Conservation (phyloP, 2,329 filamentous ascomycete species). For the Penicillium sclerotigenum region DNA sequence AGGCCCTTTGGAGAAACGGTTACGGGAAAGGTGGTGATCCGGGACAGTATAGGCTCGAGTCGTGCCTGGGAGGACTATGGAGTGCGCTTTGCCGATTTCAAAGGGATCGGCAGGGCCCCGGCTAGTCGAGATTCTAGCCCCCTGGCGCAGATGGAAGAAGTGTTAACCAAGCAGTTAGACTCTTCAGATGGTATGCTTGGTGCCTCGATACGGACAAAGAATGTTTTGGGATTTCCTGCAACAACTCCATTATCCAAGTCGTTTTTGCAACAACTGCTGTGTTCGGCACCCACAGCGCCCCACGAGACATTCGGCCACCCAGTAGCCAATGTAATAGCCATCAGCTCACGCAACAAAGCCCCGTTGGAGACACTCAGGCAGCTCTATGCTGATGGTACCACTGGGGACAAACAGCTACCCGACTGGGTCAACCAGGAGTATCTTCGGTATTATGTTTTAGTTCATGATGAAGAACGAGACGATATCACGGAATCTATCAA, state of each 20-base stretch:
- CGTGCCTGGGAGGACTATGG: slow-evolving; percentile 85
- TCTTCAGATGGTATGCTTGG: slow-evolving; percentile 62
- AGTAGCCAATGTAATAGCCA: slow-evolving; percentile 89
- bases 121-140: slow-evolving; percentile 39
- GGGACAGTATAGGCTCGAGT: slow-evolving; percentile 84
- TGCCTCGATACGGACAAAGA: slow-evolving; percentile 29
- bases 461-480: slow-evolving; percentile 94
- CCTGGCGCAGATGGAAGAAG: slow-evolving; percentile 66
- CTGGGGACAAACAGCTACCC: slow-evolving; percentile 70
- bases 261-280: slow-evolving; percentile 79
- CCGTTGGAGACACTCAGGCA: slow-evolving; percentile 84
- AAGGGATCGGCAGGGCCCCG: slow-evolving; percentile 40
- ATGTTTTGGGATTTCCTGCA: slow-evolving; percentile 32
- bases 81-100: slow-evolving; percentile 74
- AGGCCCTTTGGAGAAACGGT: slow-evolving; percentile 88
- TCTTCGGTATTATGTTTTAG: slow-evolving; percentile 89
- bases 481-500: slow-evolving; percentile 87
- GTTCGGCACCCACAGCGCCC: slow-evolving; percentile 70
- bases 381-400: slow-evolving; percentile 80
- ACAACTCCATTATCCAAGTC: slow-evolving; percentile 80
- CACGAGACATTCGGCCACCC: slow-evolving; percentile 95
- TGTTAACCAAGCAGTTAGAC: slow-evolving; percentile 74
- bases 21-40: slow-evolving; percentile 80
- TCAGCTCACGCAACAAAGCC: slow-evolving; percentile 78
- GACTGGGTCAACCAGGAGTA: slow-evolving; percentile 89